phyloP scores from a whole-genome alignment of 129 eudicot species.

The Centaurea solstitialis region DNA sequence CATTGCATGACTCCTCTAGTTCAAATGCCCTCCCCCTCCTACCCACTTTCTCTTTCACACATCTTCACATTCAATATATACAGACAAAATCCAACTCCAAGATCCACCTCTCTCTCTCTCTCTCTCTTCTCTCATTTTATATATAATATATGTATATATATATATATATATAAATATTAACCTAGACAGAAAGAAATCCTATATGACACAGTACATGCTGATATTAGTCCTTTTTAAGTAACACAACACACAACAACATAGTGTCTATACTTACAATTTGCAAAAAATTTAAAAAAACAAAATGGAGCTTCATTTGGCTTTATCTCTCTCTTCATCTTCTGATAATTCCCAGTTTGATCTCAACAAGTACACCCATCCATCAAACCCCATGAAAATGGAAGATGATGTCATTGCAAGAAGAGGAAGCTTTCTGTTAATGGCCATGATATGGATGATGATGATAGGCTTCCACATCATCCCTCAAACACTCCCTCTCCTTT shows the following conservation, averaged over 20 bases:
- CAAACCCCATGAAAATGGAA: conserved; percentile 12
- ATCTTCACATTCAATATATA: conserved; percentile 6
- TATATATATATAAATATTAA: background rate
- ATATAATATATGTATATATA: background rate
- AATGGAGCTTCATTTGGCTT: conserved; percentile 29
- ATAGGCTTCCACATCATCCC: conserved; percentile 8
- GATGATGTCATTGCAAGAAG: conserved; percentile 5
- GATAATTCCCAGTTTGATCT: conserved; percentile 11
- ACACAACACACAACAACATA: background rate
- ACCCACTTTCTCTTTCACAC: conserved; percentile 21
- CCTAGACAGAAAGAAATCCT: conserved; percentile 2
- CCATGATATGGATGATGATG: background rate
- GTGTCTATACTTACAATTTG: background rate
- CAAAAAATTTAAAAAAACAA: background rate
- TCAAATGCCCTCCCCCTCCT: conserved; percentile 20
- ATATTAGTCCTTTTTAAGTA: conserved; percentile 27
- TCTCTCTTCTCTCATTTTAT: background rate
- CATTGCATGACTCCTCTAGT: conserved; percentile 17
- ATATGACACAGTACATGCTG: conserved; percentile 22
- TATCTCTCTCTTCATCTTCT: conserved; percentile 34
- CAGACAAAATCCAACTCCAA: conserved; percentile 36
- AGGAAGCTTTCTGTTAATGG: conserved; percentile 23
- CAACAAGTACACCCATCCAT: conserved; percentile 9
- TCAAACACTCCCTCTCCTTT: conserved; percentile 26
- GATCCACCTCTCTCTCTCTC: conserved; percentile 23